A percentile compares a stretch with the other conserved stretches of the same genome.
Conservation (phyloP, 2,329 filamentous ascomycete species). For the Achaetomium macrosporum region DNA sequence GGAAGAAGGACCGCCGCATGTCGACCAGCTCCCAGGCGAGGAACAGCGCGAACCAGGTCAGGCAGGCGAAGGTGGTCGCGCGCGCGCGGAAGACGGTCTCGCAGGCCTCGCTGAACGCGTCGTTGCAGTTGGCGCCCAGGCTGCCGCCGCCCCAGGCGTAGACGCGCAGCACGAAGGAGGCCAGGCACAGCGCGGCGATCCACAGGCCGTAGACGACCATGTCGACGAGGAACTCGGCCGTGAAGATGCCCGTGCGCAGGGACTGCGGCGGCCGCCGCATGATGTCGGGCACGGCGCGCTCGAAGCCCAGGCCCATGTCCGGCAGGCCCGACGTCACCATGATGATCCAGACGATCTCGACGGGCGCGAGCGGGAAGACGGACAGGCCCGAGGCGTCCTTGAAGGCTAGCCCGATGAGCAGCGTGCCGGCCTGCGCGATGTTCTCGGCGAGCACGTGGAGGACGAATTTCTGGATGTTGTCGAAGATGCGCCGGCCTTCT, state of each 20-base stretch:
- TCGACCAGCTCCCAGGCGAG: conserved; percentile 71
- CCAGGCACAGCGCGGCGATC: conserved; percentile 58
- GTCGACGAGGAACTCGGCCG: conserved; percentile 57
- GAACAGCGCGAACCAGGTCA: conserved; percentile 63
- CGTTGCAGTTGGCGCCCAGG: conserved; percentile 55
- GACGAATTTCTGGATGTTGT: conserved; percentile 68
- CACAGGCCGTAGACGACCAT: conserved; percentile 62
- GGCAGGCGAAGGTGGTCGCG: conserved; percentile 63
- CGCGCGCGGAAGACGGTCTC: conserved; percentile 57
- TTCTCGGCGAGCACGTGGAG: conserved; percentile 66
- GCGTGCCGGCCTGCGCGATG: conserved; percentile 61
- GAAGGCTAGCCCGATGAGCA: conserved; percentile 64
- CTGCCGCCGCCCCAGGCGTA: conserved; percentile 45
- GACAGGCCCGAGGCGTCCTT: conserved; percentile 54
- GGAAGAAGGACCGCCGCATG: conserved; percentile 62
- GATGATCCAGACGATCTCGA: conserved; percentile 74
- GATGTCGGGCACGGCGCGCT: conserved; percentile 63
- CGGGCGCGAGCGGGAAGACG: conserved; percentile 64
- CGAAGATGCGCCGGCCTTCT: conserved; percentile 64
- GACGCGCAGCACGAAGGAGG: conserved; percentile 54
- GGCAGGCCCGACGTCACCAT: conserved; percentile 67
- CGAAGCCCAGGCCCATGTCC: conserved; percentile 66
- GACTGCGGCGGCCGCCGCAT: conserved; percentile 59
- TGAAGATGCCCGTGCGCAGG: conserved; percentile 58
- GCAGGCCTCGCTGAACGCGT: conserved; percentile 44